Evolutionary conservation across 306 rosid species (phyloP).

Genomic region (Argentina anserina): DNA sequence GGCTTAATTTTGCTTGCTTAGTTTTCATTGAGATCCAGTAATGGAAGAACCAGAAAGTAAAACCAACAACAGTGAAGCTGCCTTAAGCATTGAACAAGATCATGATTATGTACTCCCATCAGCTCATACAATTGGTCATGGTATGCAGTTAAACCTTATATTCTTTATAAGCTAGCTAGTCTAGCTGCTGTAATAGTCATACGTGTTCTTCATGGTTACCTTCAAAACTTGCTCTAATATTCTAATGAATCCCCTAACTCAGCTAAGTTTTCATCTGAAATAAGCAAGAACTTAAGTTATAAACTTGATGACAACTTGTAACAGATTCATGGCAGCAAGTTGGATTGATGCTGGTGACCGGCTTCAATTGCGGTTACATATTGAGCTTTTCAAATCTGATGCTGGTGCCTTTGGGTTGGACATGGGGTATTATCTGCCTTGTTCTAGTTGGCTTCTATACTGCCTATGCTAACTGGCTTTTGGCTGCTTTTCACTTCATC

Average conservation of each 20-base stretch:
- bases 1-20: background rate
- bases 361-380: slow-evolving; percentile 56
- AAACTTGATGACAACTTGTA: background rate
- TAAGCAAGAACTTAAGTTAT: background rate
- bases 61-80: background rate
- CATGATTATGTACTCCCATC: slow-evolving; percentile 28
- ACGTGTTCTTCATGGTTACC: background rate
- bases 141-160: slow-evolving; percentile 13
- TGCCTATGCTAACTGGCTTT: slow-evolving; percentile 59
- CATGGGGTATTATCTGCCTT: slow-evolving; percentile 50
- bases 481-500: slow-evolving; percentile 56
- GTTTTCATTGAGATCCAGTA: background rate
- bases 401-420: slow-evolving; percentile 61
- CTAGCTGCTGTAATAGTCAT: background rate
- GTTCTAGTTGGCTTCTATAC: slow-evolving; percentile 44
- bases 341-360: slow-evolving; percentile 47
- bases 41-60: slow-evolving; percentile 36
- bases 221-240: background rate
- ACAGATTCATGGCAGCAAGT: slow-evolving; percentile 71
- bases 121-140: slow-evolving; percentile 50
- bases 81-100: slow-evolving; percentile 32
- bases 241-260: background rate
- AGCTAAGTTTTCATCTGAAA: background rate
- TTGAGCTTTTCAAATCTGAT: slow-evolving; percentile 47
- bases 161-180: background rate